Base-by-base conservation (phyloP, 2,329 filamentous ascomycete genomes). In the Trichophyton mentagrophytes region DNA sequence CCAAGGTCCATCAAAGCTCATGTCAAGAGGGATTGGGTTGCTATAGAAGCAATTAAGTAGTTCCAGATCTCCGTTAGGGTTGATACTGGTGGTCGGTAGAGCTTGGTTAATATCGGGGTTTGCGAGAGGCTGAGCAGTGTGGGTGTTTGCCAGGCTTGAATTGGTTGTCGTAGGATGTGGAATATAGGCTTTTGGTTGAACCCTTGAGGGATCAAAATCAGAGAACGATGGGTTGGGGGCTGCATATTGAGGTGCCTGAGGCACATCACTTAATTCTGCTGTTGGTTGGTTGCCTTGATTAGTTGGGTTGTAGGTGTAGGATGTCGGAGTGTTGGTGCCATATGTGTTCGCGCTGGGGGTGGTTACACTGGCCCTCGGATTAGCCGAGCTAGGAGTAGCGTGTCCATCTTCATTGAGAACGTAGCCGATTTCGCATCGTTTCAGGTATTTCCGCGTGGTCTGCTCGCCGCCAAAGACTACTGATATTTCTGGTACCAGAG, bases 371-470 rank as follows among this genome's bases (percentile, higher is more conserved):
- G 11, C 27, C n/a, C 51, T 46, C 4, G 40, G 36, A 36, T 46
- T 44, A 25, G 42, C 36, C 33, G 30, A 46, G n/a, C 55, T 42
- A 25, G 47, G 61, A 38, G 25, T 55, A n/a, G 51, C 25, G 33
- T 36, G 51, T 36, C 51, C 51, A 27, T 62, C 62, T 15, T 60
- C 58, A 40, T 65, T 65, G 0, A 65, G 59, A 13, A 65, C 60
- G 38, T 65, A 65, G 36, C 64, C 61, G 22, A 65, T 65, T 33
- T 65, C 64, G 27, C 64, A 65, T 17, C 64, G 61, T 27, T 67
- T 74, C 57, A 69, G 53, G 60, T 68, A 69, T 20, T 64, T 67
- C 30, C 67, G 62, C 15, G 67, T 67, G 27, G 66, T 63, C 59
- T 67, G 66, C 55, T 68, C 67, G 36, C 67, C 67, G 25, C 67